Evolutionary conservation across 2,329 filamentous ascomycete genomes (phyloP).

Genomic region (Zasmidium cellare): DNA sequence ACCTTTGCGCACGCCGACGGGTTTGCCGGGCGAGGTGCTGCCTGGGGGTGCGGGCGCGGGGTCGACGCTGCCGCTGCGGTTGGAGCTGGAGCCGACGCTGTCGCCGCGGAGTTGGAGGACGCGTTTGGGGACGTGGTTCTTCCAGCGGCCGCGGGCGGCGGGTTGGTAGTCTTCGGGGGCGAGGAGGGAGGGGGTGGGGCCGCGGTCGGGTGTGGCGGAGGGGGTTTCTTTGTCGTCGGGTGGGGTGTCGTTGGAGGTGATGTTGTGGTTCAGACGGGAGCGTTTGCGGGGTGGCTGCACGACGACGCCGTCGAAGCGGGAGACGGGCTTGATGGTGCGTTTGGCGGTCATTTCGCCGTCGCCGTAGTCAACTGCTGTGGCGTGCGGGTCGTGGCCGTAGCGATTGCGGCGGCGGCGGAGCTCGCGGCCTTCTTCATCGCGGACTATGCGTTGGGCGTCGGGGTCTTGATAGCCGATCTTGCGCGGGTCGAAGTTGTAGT

Average conservation of each 20-base stretch:
- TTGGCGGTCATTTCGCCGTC: slow-evolving; percentile 28
- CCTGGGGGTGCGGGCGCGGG: slow-evolving; percentile 10
- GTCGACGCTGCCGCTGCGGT: slow-evolving; percentile 18
- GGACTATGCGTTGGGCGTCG: slow-evolving; percentile 52
- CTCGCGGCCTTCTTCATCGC: slow-evolving; percentile 48
- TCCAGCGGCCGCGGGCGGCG: slow-evolving; percentile 31
- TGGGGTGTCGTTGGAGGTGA: slow-evolving; percentile 6
- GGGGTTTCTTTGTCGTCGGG: slow-evolving; percentile 4
- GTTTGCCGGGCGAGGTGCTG: slow-evolving; percentile 4
- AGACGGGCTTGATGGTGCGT: slow-evolving; percentile 28
- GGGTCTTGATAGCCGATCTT: slow-evolving; percentile 57
- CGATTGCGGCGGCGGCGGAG: slow-evolving; percentile 46
- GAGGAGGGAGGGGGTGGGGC: slow-evolving; percentile 17
- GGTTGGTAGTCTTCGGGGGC: slow-evolving; percentile 22
- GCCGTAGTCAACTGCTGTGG: slow-evolving; percentile 29
- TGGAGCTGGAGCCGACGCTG: slow-evolving; percentile 27
- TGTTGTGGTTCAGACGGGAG: slow-evolving; percentile 16
- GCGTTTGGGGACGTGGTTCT: slow-evolving; percentile 39
- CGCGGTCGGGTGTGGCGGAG: slow-evolving; percentile 27
- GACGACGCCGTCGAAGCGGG: slow-evolving; percentile 31
- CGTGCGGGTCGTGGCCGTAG: slow-evolving; percentile 22
- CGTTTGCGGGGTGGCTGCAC: slow-evolving; percentile 27
- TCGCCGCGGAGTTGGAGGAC: slow-evolving; percentile 49
- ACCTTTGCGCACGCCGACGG: slow-evolving; percentile 31
- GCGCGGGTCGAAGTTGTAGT: slow-evolving; percentile 58